Conservation (phyloP, 352 stramenopile species). For the Blastocystis sp. region DNA sequence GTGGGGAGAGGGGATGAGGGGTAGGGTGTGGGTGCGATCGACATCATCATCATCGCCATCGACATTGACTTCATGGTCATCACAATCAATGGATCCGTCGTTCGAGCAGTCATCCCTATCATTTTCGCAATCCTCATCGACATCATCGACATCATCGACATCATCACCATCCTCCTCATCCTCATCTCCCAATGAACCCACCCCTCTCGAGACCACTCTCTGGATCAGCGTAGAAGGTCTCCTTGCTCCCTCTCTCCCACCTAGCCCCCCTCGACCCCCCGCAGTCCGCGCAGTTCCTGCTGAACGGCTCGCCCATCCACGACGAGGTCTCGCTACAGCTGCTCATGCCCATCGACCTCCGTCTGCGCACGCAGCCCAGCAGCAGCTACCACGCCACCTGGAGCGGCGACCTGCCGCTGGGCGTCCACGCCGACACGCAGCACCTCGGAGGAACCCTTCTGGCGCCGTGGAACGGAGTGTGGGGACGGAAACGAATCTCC, state of each 20-base stretch:
- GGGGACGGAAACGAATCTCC: not conserved
- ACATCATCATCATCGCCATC: too few species aligned
- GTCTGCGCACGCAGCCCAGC: too few species aligned
- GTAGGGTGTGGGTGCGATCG: too few species aligned
- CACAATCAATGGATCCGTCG: too few species aligned
- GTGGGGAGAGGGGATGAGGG: too few species aligned
- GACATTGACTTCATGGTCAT: too few species aligned
- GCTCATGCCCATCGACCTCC: too few species aligned
- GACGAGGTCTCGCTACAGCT: not conserved
- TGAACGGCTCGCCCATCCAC: not conserved
- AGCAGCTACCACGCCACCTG: not conserved
- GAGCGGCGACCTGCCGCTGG: not conserved
- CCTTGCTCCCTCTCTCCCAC: not conserved
- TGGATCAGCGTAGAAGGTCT: not conserved
- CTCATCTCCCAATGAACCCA: too few species aligned
- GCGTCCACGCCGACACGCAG: not conserved
- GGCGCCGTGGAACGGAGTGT: not conserved
- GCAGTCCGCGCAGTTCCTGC: not conserved
- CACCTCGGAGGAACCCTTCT: not conserved
- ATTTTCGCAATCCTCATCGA: too few species aligned
- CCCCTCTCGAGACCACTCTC: not conserved
- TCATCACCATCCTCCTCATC: too few species aligned
- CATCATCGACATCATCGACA: too few species aligned
- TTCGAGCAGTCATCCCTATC: too few species aligned
- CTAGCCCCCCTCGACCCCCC: not conserved